Base-by-base conservation (phyloP, 1,284 basidiomycete species). In the Moniliophthora roreri region DNA sequence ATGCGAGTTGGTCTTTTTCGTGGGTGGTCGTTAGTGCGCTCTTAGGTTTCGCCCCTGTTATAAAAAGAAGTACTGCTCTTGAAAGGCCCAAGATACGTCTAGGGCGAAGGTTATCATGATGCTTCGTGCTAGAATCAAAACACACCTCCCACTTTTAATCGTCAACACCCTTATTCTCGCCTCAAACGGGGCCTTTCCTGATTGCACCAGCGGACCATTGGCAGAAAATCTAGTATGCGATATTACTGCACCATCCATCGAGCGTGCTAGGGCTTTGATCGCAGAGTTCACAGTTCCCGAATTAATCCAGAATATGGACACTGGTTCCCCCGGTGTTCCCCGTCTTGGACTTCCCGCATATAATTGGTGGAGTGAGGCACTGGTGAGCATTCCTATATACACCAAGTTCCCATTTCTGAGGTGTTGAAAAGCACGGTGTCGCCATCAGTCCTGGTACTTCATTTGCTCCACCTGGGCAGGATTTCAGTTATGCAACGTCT, bases 401-500 rank as follows among this genome's bases (percentile, higher is more conserved):
- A 26, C 16, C 4, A 15, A 13, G 13, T 16, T 37, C 36, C 3
- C 36, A 37, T n/a, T 18, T 47, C 21, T 44, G 26, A 34, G 10
- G 32, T 15, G 24, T 28, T 9, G 9, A 34, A 10, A 47, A 81
- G 79, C 80, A 82, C 44, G 81, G 81, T 21, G 76, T 82, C 13
- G 79, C 80, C 2, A 13, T 15, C 0, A 80, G 78, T 60, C 80
- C 76, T 11, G 81, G 80, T 34, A 77, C 80, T 2, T 69, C 66
- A 5, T 84, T 82, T 58, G 70, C 78, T 0, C 24, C 67, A 0
- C 65, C 73, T 1, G 81, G 80, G 35, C 55, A 60, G 24, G 60
- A 76, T 26, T 84, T 81, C 63, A 80, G 77, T 58, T 77, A 68
- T 56, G 80, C 81, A 1, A 82, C 80, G 0, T 81, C 80, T 1